A percentile compares a stretch with the other conserved stretches of the same genome.
Conservation (phyloP, 2,329 filamentous ascomycete genomes). For the Gliomastix tumulicola region DNA sequence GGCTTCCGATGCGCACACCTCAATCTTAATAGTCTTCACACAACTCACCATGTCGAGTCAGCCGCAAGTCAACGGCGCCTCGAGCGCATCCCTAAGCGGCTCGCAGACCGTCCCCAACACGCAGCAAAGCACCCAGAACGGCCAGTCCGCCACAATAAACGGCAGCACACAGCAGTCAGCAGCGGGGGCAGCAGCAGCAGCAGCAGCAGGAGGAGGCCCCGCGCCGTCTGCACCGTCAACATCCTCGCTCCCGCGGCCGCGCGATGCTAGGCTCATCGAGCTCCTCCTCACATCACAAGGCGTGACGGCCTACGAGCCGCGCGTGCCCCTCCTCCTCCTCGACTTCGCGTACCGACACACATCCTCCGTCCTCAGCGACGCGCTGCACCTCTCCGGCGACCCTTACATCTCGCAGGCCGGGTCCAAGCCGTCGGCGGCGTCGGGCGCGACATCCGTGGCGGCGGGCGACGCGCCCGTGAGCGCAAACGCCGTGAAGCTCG, state of each 20-base stretch:
- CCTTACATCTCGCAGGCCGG: slow-evolving; percentile 57
- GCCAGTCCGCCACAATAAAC: slow-evolving; percentile 12
- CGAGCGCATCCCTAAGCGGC: slow-evolving; percentile 27
- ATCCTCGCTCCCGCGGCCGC: slow-evolving; percentile 51
- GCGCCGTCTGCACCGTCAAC: slow-evolving; percentile 15
- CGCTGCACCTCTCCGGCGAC: slow-evolving; percentile 60
- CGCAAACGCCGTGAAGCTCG: slow-evolving; percentile 63
- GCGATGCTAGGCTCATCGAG: slow-evolving; percentile 74
- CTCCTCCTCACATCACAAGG: slow-evolving; percentile 73
- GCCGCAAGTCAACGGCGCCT: slow-evolving; percentile 48
- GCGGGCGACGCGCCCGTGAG: slow-evolving; percentile 50
- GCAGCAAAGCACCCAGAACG: slow-evolving; percentile 20
- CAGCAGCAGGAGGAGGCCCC: too few relatives aligned
- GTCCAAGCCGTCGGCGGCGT: slow-evolving; percentile 38
- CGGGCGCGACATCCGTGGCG: slow-evolving; percentile 39
- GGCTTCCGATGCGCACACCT: too few relatives aligned
- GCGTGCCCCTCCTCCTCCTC: slow-evolving; percentile 74
- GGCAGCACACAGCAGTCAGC: slow-evolving; percentile 7
- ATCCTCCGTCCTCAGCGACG: slow-evolving; percentile 63
- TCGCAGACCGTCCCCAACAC: slow-evolving; percentile 28
- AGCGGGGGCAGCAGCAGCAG: slow-evolving; percentile 6
- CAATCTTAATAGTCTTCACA: too few relatives aligned
- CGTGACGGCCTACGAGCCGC: slow-evolving; percentile 73
- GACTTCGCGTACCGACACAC: slow-evolving; percentile 85
- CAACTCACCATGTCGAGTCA: slow-evolving; percentile 25